phyloP scores from a whole-genome alignment of 2,329 filamentous ascomycete species.

The Metarhizium robertsii region DNA sequence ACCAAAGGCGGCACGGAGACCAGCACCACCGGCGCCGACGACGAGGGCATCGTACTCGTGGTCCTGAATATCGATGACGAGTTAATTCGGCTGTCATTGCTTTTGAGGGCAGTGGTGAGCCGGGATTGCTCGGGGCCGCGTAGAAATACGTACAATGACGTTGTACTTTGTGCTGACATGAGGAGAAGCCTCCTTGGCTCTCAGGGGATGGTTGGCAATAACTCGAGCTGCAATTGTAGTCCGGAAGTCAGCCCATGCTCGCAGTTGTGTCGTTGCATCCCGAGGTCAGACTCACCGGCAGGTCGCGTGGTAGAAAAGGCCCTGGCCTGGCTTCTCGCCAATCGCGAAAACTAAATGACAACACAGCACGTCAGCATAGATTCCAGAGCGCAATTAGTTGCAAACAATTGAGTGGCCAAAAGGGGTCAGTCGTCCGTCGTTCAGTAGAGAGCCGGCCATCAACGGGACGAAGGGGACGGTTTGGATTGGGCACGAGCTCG shows the following conservation, averaged over 20 bases:
- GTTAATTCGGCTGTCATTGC: conserved; percentile 30
- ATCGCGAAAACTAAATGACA: conserved; percentile 48
- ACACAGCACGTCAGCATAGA: not conserved
- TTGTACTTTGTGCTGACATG: conserved; percentile 86
- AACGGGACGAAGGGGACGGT: conserved; percentile 1
- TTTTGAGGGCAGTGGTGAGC: conserved; percentile 5
- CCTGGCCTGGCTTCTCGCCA: conserved; percentile 56
- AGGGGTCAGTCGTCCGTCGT: not conserved
- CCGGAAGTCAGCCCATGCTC: not conserved
- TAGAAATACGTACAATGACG: conserved; percentile 62
- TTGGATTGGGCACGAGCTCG: not conserved
- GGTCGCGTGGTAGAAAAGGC: conserved; percentile 82
- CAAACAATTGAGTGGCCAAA: not conserved
- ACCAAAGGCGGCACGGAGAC: conserved; percentile 75
- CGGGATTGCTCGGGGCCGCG: not conserved
- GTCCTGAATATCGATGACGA: conserved; percentile 46
- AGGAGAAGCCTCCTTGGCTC: conserved; percentile 86
- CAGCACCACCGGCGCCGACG: conserved; percentile 74
- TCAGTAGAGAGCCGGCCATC: not conserved
- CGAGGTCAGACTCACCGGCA: conserved; percentile 47
- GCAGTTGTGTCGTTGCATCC: not conserved
- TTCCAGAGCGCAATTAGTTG: not conserved
- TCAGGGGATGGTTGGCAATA: conserved; percentile 74
- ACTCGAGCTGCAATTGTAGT: conserved; percentile 55
- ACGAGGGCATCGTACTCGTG: conserved; percentile 99